phyloP scores from a whole-genome alignment of 2,329 filamentous ascomycete genomes.

The Dothidotthia symphoricarpi region DNA sequence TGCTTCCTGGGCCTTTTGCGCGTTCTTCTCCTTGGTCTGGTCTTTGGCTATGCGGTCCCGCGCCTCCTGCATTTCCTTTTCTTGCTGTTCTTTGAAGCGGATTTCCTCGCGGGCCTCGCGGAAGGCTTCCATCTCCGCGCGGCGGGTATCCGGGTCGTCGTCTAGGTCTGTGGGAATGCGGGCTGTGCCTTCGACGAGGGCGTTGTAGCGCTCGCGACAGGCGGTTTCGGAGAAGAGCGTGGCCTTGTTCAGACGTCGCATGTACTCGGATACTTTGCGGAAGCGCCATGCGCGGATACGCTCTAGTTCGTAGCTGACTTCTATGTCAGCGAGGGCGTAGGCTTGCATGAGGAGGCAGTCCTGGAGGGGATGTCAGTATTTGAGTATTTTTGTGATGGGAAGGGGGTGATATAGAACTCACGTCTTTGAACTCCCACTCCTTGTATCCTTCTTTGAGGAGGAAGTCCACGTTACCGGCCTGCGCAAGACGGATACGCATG shows the following conservation, averaged over 20 bases:
- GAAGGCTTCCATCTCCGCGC: slow-evolving; percentile 26
- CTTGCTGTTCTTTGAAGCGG: slow-evolving; percentile 21
- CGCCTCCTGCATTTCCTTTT: slow-evolving; percentile 13
- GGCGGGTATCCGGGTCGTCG: slow-evolving; percentile 42
- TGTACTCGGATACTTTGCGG: slow-evolving; percentile 45
- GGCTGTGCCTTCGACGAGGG: slow-evolving; percentile 45
- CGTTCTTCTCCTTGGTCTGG: slow-evolving; percentile 15
- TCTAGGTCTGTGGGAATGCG: slow-evolving; percentile 47
- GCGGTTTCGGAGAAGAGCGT: slow-evolving; percentile 49
- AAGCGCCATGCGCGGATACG: slow-evolving; percentile 47
- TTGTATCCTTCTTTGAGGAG: slow-evolving; percentile 48
- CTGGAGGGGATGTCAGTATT: slow-evolving; percentile 26
- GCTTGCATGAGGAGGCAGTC: slow-evolving; percentile 47
- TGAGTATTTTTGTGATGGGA: not conserved
- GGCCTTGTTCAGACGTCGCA: slow-evolving; percentile 41
- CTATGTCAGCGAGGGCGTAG: slow-evolving; percentile 44
- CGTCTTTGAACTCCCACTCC: slow-evolving; percentile 53
- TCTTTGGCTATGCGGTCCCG: slow-evolving; percentile 19
- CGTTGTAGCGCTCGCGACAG: slow-evolving; percentile 46
- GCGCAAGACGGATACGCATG: slow-evolving; percentile 45
- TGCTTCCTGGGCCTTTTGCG: slow-evolving; percentile 25
- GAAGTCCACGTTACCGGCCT: slow-evolving; percentile 47
- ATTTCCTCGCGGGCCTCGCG: slow-evolving; percentile 18
- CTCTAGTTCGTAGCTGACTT: slow-evolving; percentile 43
- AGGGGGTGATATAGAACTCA: slow-evolving; percentile 23